Base-by-base conservation (phyloP, 2,329 filamentous ascomycete genomes). In the Tothia fuscella region DNA sequence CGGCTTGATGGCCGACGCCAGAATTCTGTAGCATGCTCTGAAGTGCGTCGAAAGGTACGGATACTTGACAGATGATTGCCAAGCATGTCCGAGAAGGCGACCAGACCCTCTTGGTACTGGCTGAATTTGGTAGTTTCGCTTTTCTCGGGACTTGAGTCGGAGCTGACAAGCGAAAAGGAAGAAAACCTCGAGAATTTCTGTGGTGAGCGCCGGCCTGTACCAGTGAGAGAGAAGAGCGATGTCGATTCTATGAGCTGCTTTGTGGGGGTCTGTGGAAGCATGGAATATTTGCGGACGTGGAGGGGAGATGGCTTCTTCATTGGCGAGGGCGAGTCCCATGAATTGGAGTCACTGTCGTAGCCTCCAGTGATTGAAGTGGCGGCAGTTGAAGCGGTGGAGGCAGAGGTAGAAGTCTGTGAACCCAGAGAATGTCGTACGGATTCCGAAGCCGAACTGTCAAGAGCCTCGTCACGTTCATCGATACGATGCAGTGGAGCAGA, bases 1-100 rank as follows among this genome's bases (percentile, higher is more conserved):
- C 39, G 28, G 6, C 14, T 19, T 16, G 39, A 24, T 22, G 39
- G 29, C 14, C 26, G 16, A 22, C 26, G 29, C 7, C 7, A 9
- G 14, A 34, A 16, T 22, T 29, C 29, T 19, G 21, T 19, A 12
- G 30, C 14, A n/a, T 21, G 19, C 13, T 41, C 21, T 20, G 22
- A 17, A 4, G 26, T 12, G 9, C 5, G 24, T 6, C 30, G 28
- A 22, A 41, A 41, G 4, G 13, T 29, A 29, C 30, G 39, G 20
- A 41, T 20, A 21, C 39, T 41, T 19, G 20, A 12, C 12, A 41
- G 24, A 31, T 41, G 39, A 22, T 14, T 41, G 19, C 21, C 34
- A 20, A 41, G 29, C 39, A 41, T 35, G 14, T 10, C 22, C n/a
- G 29, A 32, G 39, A 41, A 41, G 10, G 39, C 22, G n/a, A 26